Base-by-base conservation (phyloP, 345 rosid genomes). In the Limnanthes douglasii region DNA sequence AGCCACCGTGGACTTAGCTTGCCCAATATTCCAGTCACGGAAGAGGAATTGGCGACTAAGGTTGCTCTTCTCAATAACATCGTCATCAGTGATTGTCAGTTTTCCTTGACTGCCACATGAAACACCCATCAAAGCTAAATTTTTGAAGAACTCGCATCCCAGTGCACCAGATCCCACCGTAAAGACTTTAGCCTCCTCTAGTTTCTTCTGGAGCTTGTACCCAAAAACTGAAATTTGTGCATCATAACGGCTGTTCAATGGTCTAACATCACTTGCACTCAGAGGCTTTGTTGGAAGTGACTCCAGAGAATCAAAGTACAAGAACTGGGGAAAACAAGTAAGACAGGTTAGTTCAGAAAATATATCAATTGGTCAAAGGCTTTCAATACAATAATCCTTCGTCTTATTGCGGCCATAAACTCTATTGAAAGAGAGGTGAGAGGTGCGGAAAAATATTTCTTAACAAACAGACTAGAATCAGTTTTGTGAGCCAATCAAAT, bases 191-290 rank as follows among this genome's bases (percentile, higher is more conserved):
- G 99, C 90, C 69, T 92, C 78, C 62, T 85, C 81, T 39, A 92
- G 69, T 47, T 85, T 92, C 73, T 85, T 67, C 64, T 92, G 99
- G 37, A 92, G 68, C 64, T 66, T 73, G 44, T 90, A 66, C 43
- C 99, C 99, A 55, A 92, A 92, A 37, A 92, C 99, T 31, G 96
- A 92, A 58, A 85, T 85, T 47, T 92, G 99, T 25, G 99, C 96
- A 66, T 92, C 96, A 39, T 92, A 75, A 26, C 90, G 94, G 54
- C 86, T 66, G 57, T 75, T 78, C 37, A 69, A 44, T 15, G 90
- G 93, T 49, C 56, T 78, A 27, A 69, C 59, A 24, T 78, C 93
- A 35, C 62, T 60, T n/a, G 93, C 21, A 54, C 78, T 81, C 57
- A 73, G 14, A 48, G 84, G 73, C 50, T 68, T 78, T 1, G 76